Evolutionary conservation across 2,329 filamentous ascomycete genomes (phyloP).

Genomic region (Epichloe amarillans): DNA sequence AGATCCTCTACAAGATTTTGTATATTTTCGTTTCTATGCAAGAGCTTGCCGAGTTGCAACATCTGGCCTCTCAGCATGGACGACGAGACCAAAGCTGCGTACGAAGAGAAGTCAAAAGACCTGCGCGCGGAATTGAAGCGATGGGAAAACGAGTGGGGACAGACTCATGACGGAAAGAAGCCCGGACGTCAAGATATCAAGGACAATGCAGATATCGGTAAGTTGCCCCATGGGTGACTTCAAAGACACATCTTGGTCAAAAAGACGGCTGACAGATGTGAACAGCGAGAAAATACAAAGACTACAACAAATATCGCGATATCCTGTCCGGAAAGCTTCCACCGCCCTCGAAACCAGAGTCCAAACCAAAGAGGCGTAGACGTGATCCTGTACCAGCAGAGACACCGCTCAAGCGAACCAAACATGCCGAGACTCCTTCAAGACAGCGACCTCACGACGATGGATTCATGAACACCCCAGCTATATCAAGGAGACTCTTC

Average conservation of each 20-base stretch:
- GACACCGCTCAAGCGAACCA: constrained; percentile 40
- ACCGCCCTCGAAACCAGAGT: constrained; percentile 19
- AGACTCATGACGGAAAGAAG: constrained; percentile 51
- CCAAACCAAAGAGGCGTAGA: constrained; percentile 26
- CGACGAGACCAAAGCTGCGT: constrained; percentile 26
- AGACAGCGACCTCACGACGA: constrained; percentile 24
- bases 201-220: constrained; percentile 57
- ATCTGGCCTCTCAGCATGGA: constrained; percentile 28
- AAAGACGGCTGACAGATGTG: not conserved
- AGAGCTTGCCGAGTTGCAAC: not conserved
- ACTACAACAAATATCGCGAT: constrained; percentile 55
- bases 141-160: constrained; percentile 60
- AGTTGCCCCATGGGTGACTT: constrained; percentile 6
- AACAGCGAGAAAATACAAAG: constrained; percentile 59
- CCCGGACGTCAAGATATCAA: constrained; percentile 66
- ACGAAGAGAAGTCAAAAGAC: constrained; percentile 35
- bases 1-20: not conserved
- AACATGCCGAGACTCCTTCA: constrained; percentile 33
- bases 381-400: constrained; percentile 21
- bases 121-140: constrained; percentile 58
- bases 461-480: constrained; percentile 40
- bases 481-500: constrained; percentile 44
- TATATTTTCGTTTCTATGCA: not conserved
- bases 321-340: constrained; percentile 40
- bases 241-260: no score